Base-by-base conservation (phyloP, 2,329 filamentous ascomycete genomes). In the Fusarium sp. region DNA sequence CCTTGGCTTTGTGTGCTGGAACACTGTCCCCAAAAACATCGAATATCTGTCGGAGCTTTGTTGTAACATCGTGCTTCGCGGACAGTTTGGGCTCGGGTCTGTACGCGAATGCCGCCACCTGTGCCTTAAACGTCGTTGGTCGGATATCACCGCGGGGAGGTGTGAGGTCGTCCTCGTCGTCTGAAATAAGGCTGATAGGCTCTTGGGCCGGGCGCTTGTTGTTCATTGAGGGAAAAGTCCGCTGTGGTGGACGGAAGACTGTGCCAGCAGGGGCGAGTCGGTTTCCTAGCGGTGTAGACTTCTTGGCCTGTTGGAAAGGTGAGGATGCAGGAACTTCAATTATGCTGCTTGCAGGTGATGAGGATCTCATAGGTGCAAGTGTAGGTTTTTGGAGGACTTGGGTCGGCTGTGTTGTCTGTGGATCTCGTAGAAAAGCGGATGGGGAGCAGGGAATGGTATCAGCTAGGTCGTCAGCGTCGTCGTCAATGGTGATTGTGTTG, bases 291-390 rank as follows among this genome's bases (percentile, higher is more conserved):
- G 71, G 71, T 27, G 76, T 58, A 29, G 73, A 61, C 53, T 75
- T 73, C 57, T 74, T 78, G 77, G 72, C 76, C 74, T 73, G 76
- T 63, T 87, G 86, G 61, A 90, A 85, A 3, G 94, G 94, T 2
- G 95, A 98, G 5, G 94, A 98, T n/a, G 93, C 93, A 30, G 91
- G 90, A 5, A 98, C 94, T 79, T 97, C 94, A 59, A 98, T 77
- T 20, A 83, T 74, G 34, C 83, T 82, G 49, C 83, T 82, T 27
- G 79, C 73, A 11, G 83, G 82, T 0, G 86, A 86, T 10, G 85
- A 83, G 25, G 81, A 80, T 46, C 74, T 67, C 30, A 75, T 58
- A 3, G 75, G 58, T 4, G 69, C 68, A 32, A 84, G 78, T 5
- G 77, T 77, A 1, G 81, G 80, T 6, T 81, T 80, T 51, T 80